phyloP scores from a whole-genome alignment of 345 rosid species.

The Punica granatum region DNA sequence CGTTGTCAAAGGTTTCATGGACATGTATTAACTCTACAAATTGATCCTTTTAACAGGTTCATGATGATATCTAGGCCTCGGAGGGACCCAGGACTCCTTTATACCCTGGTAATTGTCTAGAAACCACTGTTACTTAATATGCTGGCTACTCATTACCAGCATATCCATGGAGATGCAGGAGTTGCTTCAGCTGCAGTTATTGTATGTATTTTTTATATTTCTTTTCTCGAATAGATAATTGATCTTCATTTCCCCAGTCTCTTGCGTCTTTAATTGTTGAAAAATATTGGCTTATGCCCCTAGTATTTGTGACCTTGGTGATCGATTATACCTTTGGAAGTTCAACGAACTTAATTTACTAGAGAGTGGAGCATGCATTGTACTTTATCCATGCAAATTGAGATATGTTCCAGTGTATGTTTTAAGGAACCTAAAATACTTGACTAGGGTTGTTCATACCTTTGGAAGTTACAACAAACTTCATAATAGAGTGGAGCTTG shows the following conservation, averaged over 20 bases:
- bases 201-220: not conserved
- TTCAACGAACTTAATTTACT: not conserved
- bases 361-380: not conserved
- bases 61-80: conserved; percentile 78
- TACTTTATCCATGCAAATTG: not conserved
- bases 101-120: conserved; percentile 45
- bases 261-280: not conserved
- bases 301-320: not conserved
- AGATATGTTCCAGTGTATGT: not conserved
- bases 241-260: not conserved
- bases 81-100: conserved; percentile 74
- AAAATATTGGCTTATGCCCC: not conserved
- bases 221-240: not conserved
- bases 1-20: not conserved
- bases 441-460: too few relatives aligned
- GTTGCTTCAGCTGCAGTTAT: not conserved
- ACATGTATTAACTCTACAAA: not conserved
- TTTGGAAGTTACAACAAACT: too few relatives aligned
- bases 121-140: not conserved
- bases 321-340: not conserved
- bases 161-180: not conserved
- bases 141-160: not conserved
- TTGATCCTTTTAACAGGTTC: conserved; percentile 42
- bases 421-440: not conserved
- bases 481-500: too few relatives aligned